These are phyloP conservation scores for Aspergillus udagawae DNA, from an alignment of 2,329 filamentous ascomycete species.

Conservation along the genomic window DNA sequence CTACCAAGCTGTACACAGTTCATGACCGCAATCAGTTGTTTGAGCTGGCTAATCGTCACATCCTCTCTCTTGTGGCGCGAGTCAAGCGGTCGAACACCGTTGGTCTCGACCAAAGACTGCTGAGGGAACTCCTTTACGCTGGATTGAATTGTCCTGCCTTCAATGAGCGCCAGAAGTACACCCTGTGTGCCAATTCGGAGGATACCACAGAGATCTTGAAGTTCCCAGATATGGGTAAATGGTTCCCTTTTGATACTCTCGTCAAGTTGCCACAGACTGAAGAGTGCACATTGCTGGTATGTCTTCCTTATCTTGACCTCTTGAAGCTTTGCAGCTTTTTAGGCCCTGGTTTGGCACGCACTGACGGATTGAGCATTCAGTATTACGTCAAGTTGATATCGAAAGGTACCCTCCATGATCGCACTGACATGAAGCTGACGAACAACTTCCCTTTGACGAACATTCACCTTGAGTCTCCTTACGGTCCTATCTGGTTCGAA, in stretches of 20 bases:
- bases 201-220: conserved; percentile 16
- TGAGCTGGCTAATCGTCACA: conserved; percentile 48
- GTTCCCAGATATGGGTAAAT: conserved; percentile 25
- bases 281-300: conserved; percentile 25
- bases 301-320: conserved; percentile 2
- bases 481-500: conserved; percentile 27
- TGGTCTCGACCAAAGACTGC: conserved; percentile 37
- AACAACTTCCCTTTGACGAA: conserved; percentile 18
- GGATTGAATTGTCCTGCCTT: conserved; percentile 42
- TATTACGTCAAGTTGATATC: conserved; percentile 24
- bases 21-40: conserved; percentile 46
- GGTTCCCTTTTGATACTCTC: conserved; percentile 40
- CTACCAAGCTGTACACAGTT: conserved; percentile 43
- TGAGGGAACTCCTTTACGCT: conserved; percentile 37
- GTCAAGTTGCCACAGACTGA: conserved; percentile 20
- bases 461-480: conserved; percentile 20
- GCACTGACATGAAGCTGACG: conserved; percentile 6
- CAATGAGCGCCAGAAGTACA: conserved; percentile 42
- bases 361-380: conserved; percentile 8
- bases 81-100: conserved; percentile 44
- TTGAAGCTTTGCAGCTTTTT: neutral
- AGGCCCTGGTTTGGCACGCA: neutral
- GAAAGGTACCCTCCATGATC: conserved; percentile 10
- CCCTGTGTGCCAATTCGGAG: conserved; percentile 26
- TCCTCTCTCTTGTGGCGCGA: conserved; percentile 66